Base-by-base conservation (phyloP, 768 basidiomycete genomes). In the Heimioporus sp. region DNA sequence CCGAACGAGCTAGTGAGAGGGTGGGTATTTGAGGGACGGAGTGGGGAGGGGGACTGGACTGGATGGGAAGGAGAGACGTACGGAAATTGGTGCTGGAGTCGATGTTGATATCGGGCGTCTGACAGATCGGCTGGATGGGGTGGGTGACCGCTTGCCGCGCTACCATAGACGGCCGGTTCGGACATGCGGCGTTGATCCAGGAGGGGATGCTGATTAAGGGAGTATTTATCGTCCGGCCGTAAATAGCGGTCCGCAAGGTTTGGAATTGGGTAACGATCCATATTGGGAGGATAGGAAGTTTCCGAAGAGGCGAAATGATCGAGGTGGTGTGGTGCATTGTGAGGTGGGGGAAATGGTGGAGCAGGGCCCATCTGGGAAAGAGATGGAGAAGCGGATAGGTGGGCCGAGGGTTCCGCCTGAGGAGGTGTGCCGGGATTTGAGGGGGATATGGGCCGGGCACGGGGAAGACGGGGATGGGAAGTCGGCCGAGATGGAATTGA, bases 131-230 rank as follows among this genome's bases (percentile, higher is more conserved):
- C 49, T 48, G 66, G 42, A 52, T 69, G 68, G 37, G 68, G 48
- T 49, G 72, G 48, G 40, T 72, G 62, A 46, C 68, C 55, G 38
- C 72, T 57, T 62, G 80, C 74, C 48, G 75, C 56, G 65, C 72
- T 73, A 58, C 73, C 61, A 54, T 78, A 73, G 55, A 79, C 71
- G 49, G 80, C 70, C 43, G 85, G 83, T 65, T 86, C 84, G 62
- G 85, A 86, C 81, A 85, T 83, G 66, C 85, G 81, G 63, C 84
- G 75, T 48, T 82, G 81, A 71, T 83, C 82, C 51, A 78, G 68
- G 56, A 74, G 64, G 51, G 72, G 57, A 61, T 60, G 55, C 62
- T 60, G 67, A 66, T 61, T 68, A 60, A 64, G 67, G 58, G 66
- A 54, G 63, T 70, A 60, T 64, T 65, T 67, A 66, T 68, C 68